Evolutionary conservation across 805 yeast species (phyloP).

Genomic region (Wickerhamiella allomyrinae): DNA sequence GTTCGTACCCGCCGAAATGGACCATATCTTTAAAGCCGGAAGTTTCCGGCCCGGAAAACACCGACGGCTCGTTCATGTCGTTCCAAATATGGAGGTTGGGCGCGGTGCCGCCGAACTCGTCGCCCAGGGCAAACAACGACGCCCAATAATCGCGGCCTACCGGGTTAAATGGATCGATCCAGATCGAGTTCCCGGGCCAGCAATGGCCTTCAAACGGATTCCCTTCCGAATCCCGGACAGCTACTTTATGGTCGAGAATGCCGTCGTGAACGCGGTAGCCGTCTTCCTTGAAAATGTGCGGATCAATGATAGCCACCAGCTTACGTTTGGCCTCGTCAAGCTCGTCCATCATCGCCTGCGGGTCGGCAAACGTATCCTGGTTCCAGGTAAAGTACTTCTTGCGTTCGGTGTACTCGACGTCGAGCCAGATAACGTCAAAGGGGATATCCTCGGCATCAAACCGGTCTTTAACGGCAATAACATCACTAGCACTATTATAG

Average conservation of each 20-base stretch:
- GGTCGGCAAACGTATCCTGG: constrained; percentile 55
- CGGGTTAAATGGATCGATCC: constrained; percentile 80
- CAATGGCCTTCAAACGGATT: constrained; percentile 67
- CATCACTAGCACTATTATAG: constrained; percentile 78
- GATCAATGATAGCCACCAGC: constrained; percentile 76
- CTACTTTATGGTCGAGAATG: constrained; percentile 31
- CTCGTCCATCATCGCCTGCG: constrained; percentile 47
- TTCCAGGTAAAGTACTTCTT: constrained; percentile 92
- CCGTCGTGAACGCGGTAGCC: constrained; percentile 51
- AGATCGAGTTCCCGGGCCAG: constrained; percentile 94
- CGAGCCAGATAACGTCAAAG: constrained; percentile 87
- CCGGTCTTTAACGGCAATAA: constrained; percentile 48
- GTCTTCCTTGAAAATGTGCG: constrained; percentile 54
- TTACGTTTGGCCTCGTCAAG: constrained; percentile 64
- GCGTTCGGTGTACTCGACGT: constrained; percentile 76
- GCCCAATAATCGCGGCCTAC: constrained; percentile 48
- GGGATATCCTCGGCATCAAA: constrained; percentile 71
- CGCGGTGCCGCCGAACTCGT: constrained; percentile 34
- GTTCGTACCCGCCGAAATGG: constrained; percentile 74
- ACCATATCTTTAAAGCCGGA: constrained; percentile 68
- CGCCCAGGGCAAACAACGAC: constrained; percentile 30
- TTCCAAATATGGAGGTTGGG: constrained; percentile 81
- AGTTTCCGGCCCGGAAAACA: constrained; percentile 91
- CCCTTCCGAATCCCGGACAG: constrained; percentile 35
- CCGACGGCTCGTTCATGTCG: constrained; percentile 96